These are phyloP conservation scores for Globisporangium nodosum DNA, from an alignment of 352 stramenopile species.

Conservation along the genomic window DNA sequence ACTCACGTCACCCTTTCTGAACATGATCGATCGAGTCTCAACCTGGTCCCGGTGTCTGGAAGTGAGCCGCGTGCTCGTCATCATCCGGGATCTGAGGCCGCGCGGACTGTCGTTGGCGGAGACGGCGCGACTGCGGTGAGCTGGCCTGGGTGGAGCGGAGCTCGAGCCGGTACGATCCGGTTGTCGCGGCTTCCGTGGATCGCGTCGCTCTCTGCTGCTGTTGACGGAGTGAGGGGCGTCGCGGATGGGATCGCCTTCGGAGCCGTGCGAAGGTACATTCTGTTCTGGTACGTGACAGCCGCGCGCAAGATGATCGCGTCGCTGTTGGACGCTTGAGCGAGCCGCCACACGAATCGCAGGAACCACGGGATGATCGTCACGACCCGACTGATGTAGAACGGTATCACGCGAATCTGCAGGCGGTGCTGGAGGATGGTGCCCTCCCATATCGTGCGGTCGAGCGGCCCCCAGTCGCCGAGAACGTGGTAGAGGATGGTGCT, in stretches of 20 bases:
- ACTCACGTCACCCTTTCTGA: too few species aligned
- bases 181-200: not conserved
- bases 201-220: not conserved
- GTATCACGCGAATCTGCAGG: constrained; percentile 8
- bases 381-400: constrained; percentile 15
- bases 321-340: constrained; percentile 6
- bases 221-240: too few species aligned
- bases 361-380: constrained; percentile 11
- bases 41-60: too few species aligned
- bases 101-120: not conserved
- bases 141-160: not conserved
- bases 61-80: too few species aligned
- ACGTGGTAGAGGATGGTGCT: constrained; percentile 1
- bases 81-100: not conserved
- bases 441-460: constrained; percentile 9
- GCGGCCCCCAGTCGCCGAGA: constrained; percentile 5
- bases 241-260: not conserved
- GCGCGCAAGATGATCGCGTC: constrained; percentile 20
- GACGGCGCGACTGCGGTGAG: not conserved
- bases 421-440: not conserved
- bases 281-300: constrained; percentile 17
- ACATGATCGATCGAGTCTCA: too few species aligned
- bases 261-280: not conserved
- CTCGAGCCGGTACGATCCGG: not conserved
- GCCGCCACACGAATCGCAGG: constrained; percentile 4